Evolutionary conservation across 768 basidiomycete species (phyloP).

Genomic region (Hygrocybe coccinea): DNA sequence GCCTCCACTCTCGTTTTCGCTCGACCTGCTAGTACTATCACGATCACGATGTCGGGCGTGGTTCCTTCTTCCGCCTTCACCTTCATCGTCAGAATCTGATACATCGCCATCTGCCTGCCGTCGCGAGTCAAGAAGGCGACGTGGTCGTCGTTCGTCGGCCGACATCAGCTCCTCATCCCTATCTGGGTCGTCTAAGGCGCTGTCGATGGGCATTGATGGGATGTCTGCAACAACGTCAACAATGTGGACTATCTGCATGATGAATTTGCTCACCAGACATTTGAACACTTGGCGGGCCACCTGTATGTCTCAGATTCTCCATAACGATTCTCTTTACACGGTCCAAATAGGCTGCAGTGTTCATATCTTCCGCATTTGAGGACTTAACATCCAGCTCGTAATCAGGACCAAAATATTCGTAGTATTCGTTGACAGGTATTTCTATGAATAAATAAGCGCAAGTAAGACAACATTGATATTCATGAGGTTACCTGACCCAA

Average conservation of each 20-base stretch:
- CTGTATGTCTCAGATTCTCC: slow-evolving; percentile 81
- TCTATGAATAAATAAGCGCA: slow-evolving; percentile 42
- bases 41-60: slow-evolving; percentile 54
- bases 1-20: slow-evolving; percentile 39
- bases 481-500: slow-evolving; percentile 62
- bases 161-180: slow-evolving; percentile 80
- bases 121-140: slow-evolving; percentile 71
- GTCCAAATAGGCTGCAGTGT: slow-evolving; percentile 87
- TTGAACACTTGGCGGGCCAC: slow-evolving; percentile 89
- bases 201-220: slow-evolving; percentile 80
- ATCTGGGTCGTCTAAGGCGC: slow-evolving; percentile 71
- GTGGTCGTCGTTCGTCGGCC: slow-evolving; percentile 70
- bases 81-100: slow-evolving; percentile 98
- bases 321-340: slow-evolving; percentile 89
- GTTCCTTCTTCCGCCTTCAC: slow-evolving; percentile 77
- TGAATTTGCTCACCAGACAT: slow-evolving; percentile 59
- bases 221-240: slow-evolving; percentile 52
- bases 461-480: not conserved
- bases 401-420: slow-evolving; percentile 97
- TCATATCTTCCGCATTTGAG: slow-evolving; percentile 94
- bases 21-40: slow-evolving; percentile 42
- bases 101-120: slow-evolving; percentile 84
- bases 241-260: slow-evolving; percentile 1
- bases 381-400: slow-evolving; percentile 93
- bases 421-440: slow-evolving; percentile 98